Evolutionary conservation across 179 eudicot genomes (phyloP).

Genomic region (Pouteria campechiana): DNA sequence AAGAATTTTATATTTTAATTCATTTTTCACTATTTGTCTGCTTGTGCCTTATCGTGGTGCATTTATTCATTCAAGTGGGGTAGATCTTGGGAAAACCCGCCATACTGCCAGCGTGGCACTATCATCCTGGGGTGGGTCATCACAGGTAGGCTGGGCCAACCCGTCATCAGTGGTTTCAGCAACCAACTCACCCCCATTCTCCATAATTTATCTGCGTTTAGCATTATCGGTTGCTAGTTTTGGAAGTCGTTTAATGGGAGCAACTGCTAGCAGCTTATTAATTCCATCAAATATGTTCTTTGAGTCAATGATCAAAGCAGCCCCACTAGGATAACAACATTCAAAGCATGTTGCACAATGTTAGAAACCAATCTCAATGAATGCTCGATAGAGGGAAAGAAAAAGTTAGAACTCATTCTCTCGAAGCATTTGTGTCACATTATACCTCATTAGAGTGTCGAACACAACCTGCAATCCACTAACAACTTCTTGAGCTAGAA

Average conservation of each 20-base stretch:
- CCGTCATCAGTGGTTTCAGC: no score
- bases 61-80: no score
- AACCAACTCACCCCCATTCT: no score
- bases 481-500: slow-evolving; percentile 84
- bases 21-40: no score
- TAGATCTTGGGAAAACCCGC: no score
- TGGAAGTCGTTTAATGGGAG: slow-evolving; percentile 48
- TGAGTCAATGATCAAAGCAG: slow-evolving; percentile 51
- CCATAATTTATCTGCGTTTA: no score
- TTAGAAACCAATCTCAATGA: slow-evolving; percentile 87
- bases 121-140: no score
- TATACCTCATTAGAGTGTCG: slow-evolving; percentile 70
- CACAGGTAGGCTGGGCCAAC: no score
- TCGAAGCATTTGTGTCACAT: slow-evolving; percentile 66
- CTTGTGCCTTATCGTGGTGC: no score
- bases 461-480: slow-evolving; percentile 80
- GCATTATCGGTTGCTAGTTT: no score
- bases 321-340: slow-evolving; percentile 81
- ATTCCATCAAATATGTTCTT: slow-evolving; percentile 67
- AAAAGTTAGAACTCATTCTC: slow-evolving; percentile 79
- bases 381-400: slow-evolving; percentile 85
- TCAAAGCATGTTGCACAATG: slow-evolving; percentile 85
- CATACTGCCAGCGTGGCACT: no score
- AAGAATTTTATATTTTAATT: no score
- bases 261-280: slow-evolving; percentile 50